Conservation (phyloP, 2,329 filamentous ascomycete genomes). For the Tothia fuscella region DNA sequence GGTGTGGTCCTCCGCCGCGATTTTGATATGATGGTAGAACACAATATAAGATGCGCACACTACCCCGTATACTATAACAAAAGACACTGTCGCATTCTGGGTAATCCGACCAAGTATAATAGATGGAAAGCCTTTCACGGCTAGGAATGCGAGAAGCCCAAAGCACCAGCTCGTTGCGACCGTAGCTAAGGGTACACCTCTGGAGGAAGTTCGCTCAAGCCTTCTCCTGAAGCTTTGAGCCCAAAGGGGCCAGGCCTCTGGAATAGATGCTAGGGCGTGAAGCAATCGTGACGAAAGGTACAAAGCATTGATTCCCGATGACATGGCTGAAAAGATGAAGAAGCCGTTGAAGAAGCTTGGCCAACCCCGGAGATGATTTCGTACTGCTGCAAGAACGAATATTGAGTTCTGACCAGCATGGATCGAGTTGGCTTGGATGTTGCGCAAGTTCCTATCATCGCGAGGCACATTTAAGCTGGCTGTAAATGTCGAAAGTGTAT, state of each 20-base stretch:
- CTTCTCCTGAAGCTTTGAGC: conserved; percentile 21
- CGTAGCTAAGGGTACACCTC: conserved; percentile 28
- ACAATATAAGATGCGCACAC: conserved; percentile 23
- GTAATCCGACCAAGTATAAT: conserved; percentile 24
- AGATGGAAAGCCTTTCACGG: conserved; percentile 19
- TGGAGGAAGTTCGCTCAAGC: conserved; percentile 24
- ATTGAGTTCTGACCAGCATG: conserved; percentile 24
- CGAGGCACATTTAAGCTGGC: conserved; percentile 15
- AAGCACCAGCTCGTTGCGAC: conserved; percentile 27
- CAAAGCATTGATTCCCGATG: conserved; percentile 30
- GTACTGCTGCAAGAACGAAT: conserved; percentile 31
- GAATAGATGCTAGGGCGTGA: conserved; percentile 31
- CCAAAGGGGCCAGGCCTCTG: conserved; percentile 28
- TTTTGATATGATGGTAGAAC: conserved; percentile 17
- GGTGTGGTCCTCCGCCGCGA: conserved; percentile 8
- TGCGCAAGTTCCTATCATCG: conserved; percentile 22
- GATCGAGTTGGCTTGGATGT: conserved; percentile 19
- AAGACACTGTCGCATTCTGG: conserved; percentile 24
- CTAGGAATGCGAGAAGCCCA: conserved; percentile 27
- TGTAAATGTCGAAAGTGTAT: conserved; percentile 12
- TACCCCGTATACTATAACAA: conserved; percentile 25
- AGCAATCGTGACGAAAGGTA: conserved; percentile 32
- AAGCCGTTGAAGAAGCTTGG: conserved; percentile 34
- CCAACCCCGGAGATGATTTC: conserved; percentile 25
- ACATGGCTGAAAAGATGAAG: conserved; percentile 33